Evolutionary conservation across 176 grass and related monocot genomes (phyloP), one percentile per base, ranked within the genome.

Genomic region (Juncus effusus): DNA sequence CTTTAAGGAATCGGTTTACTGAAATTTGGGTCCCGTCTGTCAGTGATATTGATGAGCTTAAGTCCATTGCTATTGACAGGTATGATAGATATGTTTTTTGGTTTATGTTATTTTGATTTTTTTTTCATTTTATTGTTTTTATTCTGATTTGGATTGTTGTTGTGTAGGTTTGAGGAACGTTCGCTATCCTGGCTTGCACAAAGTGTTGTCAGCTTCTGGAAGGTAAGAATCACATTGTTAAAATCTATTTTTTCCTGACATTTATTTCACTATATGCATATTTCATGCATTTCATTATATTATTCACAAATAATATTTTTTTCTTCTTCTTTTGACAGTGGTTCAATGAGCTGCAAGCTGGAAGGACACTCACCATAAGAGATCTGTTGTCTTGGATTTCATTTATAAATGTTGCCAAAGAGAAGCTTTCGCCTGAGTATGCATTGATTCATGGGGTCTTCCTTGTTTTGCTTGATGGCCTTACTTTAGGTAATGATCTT

Each of bases 21-120:
- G 92, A 96, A 65, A 79, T 96, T 60, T 96, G 92, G 92, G 87
- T 96, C 66, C 92, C 92, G 73, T 67, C 92, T 78, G 87, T 96
- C 38, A 74, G 56, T 50, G 77, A 84, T 73, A 60, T 83, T 70
- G 70, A 79, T 81, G 92, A 91, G 78, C 85, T 96, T 36, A 76
- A 81, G 54, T 81, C 69, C 58, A 88, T 96, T 75, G 73, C 92
- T 74, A 53, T 71, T 64, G 79, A 85, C 16, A 88, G 68, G 84
- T 88, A 63, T 38, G 37, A 10, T 13, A 58, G 37, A 10, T 13
- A 58, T 63, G 16, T 54, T 79, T 58, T 66, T 54, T 62, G 19
- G 16, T 60, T 65, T 40, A 42, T 13, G 42, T 39, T 50, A 57
- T 67, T 77, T 5, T 70, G 19, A 40, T 35, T 47, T 76, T 19